Evolutionary conservation across 2,329 filamentous ascomycete genomes (phyloP).

Genomic region (Alternaria sp.): DNA sequence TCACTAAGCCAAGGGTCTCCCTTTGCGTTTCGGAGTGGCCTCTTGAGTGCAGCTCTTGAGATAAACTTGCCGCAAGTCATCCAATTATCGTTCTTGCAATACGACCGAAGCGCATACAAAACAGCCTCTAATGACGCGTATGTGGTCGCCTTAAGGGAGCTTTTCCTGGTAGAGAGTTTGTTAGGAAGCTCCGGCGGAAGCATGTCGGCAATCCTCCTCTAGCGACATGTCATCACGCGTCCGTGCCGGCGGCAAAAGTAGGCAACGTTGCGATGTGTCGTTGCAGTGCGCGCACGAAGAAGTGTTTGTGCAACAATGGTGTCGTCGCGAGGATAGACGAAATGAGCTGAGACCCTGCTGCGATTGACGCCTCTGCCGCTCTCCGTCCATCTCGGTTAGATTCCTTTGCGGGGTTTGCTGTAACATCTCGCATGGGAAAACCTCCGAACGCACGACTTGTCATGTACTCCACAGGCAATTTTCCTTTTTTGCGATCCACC

Average conservation of each 20-base stretch:
- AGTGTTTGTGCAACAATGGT: not conserved
- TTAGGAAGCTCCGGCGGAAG: not conserved
- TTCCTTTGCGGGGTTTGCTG: not conserved
- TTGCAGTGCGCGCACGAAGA: not conserved
- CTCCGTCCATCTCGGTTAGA: slow-evolving; percentile 5
- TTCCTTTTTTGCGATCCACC: not conserved
- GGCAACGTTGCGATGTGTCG: not conserved
- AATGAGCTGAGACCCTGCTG: not conserved
- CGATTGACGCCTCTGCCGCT: slow-evolving; percentile 2
- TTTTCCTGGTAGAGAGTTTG: not conserved
- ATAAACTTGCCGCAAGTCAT: not conserved
- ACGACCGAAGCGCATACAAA: not conserved
- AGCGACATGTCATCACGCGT: not conserved
- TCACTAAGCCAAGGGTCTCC: slow-evolving; percentile 8
- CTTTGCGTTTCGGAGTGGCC: not conserved
- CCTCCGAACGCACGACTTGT: not conserved
- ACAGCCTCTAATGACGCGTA: not conserved
- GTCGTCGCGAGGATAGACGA: not conserved
- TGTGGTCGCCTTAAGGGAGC: not conserved
- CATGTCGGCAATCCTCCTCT: not conserved
- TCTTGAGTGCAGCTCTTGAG: not conserved
- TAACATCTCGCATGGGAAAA: not conserved
- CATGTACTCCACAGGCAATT: not conserved
- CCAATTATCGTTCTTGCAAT: not conserved
- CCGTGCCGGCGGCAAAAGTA: not conserved